Evolutionary conservation across 208 protist species (phyloP), one percentile per base, ranked within the genome.

Genomic region (Trypanosoma boissoni): DNA sequence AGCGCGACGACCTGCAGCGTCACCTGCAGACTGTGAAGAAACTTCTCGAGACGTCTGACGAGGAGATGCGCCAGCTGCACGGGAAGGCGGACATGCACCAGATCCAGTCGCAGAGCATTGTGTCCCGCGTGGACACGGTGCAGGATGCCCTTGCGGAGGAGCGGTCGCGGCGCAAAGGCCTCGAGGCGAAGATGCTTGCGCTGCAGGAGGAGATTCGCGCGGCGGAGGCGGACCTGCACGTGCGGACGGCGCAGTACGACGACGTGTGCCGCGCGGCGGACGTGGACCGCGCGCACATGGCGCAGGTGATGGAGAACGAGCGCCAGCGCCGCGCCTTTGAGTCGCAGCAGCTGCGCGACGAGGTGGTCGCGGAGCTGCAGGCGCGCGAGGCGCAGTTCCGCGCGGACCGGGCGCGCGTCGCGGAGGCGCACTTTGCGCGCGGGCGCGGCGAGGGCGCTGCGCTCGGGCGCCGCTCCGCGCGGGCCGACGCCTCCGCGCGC

Each of bases 231-330:
- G 3, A 1, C 2, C 1, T 45, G 14, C 28, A 27, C 4, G 3
- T 45, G 0, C 28, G 18, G 58, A 18, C 5, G 18, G 29, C 8
- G 18, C 20, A 12, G 2, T 21, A 9, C 7, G 20, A 37, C 16
- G 27, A 42, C 18, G 46, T 23, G 20, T 49, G 12, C 12, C 34
- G 8, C 8, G 34, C 6, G 8, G 12, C 34, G 8, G 34, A 39
- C 64, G 72, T 73, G 21, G 72, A 85, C 46, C 78, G 81, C 5
- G 36, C 74, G 44, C 78, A 80, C 34, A 64, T 85, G 48, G 50
- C 74, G 6, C 72, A 81, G 44, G 55, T 89, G 14, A 85, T 91
- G 72, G 80, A 91, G 57, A 76, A 89, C 24, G 83, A 94, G 48
- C 74, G 81, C 0, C 66, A 79, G 36, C 64, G 77, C 29, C 76